phyloP scores from a whole-genome alignment of 192 early-diverging fungal species.

The Helicostylum pulchrum region DNA sequence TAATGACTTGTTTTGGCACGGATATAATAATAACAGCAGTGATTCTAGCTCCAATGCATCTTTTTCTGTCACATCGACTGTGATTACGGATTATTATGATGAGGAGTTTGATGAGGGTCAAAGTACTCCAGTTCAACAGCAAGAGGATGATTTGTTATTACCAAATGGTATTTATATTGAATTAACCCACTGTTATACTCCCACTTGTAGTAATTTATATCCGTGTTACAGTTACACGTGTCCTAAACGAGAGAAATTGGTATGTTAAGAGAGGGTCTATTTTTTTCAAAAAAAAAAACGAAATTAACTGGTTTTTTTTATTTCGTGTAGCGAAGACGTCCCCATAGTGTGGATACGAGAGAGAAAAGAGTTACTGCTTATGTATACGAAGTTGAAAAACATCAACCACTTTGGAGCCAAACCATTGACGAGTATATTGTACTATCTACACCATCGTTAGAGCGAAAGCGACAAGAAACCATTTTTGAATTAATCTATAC shows the following conservation, averaged over 20 bases:
- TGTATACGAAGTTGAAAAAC: slow-evolving; percentile 5
- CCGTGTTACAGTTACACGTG: slow-evolving; percentile 91
- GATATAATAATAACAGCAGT: neutral
- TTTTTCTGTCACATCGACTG: neutral
- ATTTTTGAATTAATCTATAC: slow-evolving; percentile 92
- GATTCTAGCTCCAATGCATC: neutral
- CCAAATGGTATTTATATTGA: slow-evolving; percentile 77
- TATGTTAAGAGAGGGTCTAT: neutral
- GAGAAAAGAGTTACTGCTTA: slow-evolving; percentile 5
- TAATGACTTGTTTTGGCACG: slow-evolving; percentile 37
- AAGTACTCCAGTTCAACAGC: neutral
- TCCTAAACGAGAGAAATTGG: slow-evolving; percentile 46
- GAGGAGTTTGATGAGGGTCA: neutral
- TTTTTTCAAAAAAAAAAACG: too few species aligned
- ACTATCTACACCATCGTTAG: slow-evolving; percentile 32
- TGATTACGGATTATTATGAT: neutral
- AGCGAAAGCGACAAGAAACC: slow-evolving; percentile 88
- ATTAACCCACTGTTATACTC: slow-evolving; percentile 89
- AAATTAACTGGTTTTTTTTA: neutral
- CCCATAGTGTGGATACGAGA: neutral
- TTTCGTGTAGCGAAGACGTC: slow-evolving; percentile 3
- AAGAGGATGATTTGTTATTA: neutral
- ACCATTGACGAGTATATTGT: slow-evolving; percentile 12
- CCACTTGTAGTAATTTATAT: slow-evolving; percentile 73
- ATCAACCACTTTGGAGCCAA: slow-evolving; percentile 15